Base-by-base conservation (phyloP, 306 rosid species). In the Vigna mungo region DNA sequence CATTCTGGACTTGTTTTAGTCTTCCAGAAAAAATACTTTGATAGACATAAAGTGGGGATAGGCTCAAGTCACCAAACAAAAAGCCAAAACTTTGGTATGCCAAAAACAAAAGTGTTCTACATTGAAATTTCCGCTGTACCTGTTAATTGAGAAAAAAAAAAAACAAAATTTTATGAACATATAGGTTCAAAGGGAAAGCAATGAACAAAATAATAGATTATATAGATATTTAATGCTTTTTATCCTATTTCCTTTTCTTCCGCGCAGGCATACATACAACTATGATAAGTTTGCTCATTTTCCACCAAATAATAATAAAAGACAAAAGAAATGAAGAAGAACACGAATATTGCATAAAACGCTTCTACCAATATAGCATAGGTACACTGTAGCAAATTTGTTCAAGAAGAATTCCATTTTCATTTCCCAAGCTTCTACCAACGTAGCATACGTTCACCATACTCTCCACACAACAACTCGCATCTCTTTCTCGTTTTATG, bases 11-110 rank as follows among this genome's bases (percentile, higher is more conserved):
- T 34, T 78, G 41, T 56, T 63, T 52, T 88, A 91, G 66, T 37
- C 84, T 85, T 82, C 89, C 91, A 66, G 92, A 79, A 80, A 93
- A 89, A 55, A 88, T 78, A 83, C 75, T 87, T 82, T 82, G 87
- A 77, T 84, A 91, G 72, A 91, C 96, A 81, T 88, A 93, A 39
- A 91, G 86, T 1, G 98, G 98, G 65, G 98, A 85, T 78, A 88
- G 78, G 90, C 88, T 82, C 76, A 93, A 74, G 75, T 81, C 89
- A 62, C 90, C 96, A 61, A 91, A 87, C 80, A 93, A 81, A 74
- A 85, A 87, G 69, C 98, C 98, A 55, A 91, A 78, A 87, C 96
- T 89, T 85, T 85, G 88, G 82, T 87, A 89, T 61, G 81, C 88
- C 93, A 86, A 76, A 43, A 83, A 68, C 74, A 86, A 76, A 78